These are phyloP conservation scores for Pyrus communis DNA, from an alignment of 306 rosid species.

Conservation along the genomic window DNA sequence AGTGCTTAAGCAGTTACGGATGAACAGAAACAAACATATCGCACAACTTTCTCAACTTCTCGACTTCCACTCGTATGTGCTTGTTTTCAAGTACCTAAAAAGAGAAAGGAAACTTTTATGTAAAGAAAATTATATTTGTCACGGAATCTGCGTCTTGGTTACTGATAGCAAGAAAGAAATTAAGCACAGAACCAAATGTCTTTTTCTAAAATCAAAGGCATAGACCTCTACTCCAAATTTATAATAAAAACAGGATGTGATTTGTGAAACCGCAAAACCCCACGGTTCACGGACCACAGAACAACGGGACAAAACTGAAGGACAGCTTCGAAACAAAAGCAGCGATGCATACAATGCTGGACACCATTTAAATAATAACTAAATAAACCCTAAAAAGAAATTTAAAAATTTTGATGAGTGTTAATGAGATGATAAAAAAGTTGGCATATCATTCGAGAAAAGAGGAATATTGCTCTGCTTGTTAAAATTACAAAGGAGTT, in stretches of 20 bases:
- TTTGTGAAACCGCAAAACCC: not conserved
- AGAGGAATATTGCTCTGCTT: too few species aligned
- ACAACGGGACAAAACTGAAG: constrained; percentile 10
- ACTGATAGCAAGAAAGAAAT: not conserved
- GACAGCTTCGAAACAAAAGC: constrained; percentile 22
- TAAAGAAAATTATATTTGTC: not conserved
- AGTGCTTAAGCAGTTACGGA: not conserved
- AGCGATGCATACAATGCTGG: not conserved
- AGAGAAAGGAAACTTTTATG: not conserved
- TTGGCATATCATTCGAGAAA: too few species aligned
- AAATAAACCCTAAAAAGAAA: not conserved
- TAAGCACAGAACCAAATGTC: not conserved
- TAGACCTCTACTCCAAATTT: constrained; percentile 4
- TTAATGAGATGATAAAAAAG: too few species aligned
- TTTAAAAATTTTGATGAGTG: not conserved
- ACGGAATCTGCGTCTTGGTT: too few species aligned
- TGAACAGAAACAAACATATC: not conserved
- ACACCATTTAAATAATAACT: not conserved
- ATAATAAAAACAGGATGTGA: not conserved
- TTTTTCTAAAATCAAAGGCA: constrained; percentile 1
- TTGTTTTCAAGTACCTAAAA: not conserved
- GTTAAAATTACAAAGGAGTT: too few species aligned
- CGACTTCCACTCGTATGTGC: not conserved
- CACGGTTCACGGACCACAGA: not conserved
- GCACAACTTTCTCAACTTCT: not conserved